Percentiles rank a stretch among this genome's conserved stretches.
phyloP scores from a whole-genome alignment of 345 rosid genomes.

The Salix udensis region DNA sequence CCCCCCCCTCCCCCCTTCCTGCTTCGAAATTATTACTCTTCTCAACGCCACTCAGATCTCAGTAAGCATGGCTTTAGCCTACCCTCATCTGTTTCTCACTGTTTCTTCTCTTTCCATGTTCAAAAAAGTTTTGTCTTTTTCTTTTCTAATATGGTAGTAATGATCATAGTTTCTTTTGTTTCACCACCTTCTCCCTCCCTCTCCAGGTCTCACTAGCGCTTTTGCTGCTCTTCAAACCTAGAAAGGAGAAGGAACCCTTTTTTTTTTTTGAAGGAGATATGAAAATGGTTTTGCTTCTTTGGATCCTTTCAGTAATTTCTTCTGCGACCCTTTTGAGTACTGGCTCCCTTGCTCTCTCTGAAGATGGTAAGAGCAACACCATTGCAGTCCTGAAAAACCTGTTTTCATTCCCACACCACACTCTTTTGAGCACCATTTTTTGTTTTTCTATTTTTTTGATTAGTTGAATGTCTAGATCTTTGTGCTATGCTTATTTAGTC shows the following conservation, averaged over 20 bases:
- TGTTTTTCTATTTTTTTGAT: not conserved
- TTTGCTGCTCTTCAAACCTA: not conserved
- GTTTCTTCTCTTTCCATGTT: not conserved
- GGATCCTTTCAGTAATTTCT: conserved; percentile 25
- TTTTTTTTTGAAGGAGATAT: conserved; percentile 9
- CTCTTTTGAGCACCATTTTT: not conserved
- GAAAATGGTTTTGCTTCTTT: conserved; percentile 34
- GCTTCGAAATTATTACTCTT: no score
- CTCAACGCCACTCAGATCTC: no score
- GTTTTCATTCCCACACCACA: not conserved
- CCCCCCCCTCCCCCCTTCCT: no score
- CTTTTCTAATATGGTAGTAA: not conserved
- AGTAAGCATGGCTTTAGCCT: no score
- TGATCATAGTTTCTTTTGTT: not conserved
- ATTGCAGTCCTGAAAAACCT: not conserved
- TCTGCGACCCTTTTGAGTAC: conserved; percentile 37
- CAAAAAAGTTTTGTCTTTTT: conserved; percentile 2
- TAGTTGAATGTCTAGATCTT: conserved; percentile 12
- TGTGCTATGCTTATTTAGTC: not conserved
- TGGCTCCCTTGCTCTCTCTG: conserved; percentile 43
- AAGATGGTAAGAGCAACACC: conserved; percentile 50
- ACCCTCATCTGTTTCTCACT: no score
- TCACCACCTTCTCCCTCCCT: not conserved
- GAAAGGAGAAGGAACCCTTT: not conserved
- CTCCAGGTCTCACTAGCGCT: not conserved